Percentiles rank a stretch among this genome's conserved stretches.
Conservation (phyloP, 75 land plant genomes). For the Cryptomeria japonica region DNA sequence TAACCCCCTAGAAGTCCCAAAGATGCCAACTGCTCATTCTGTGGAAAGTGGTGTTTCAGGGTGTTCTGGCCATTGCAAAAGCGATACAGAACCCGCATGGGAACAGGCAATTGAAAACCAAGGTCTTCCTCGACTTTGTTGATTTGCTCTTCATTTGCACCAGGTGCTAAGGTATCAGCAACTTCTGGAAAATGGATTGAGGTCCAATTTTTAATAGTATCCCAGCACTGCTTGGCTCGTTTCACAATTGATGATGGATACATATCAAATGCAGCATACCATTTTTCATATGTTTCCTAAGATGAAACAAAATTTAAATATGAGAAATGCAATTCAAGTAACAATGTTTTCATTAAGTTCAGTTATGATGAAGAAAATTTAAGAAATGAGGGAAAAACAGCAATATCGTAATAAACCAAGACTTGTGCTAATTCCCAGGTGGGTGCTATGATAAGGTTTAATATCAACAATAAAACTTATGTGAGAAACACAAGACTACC, state of each 20-base stretch:
- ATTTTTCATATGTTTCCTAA: constrained; percentile 67
- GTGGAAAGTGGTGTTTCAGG: constrained; percentile 1
- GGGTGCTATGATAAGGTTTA: neutral
- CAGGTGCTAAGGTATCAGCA: constrained; percentile 50
- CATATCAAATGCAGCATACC: constrained; percentile 59
- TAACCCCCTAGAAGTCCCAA: constrained; percentile 91
- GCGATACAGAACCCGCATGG: constrained; percentile 70
- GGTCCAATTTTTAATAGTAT: constrained; percentile 52
- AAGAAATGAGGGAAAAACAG: neutral
- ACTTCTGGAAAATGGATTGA: constrained; percentile 58
- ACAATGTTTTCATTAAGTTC: neutral
- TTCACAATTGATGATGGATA: constrained; percentile 70
- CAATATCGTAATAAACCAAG: neutral
- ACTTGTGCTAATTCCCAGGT: neutral
- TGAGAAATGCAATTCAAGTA: neutral
- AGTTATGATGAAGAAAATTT: neutral
- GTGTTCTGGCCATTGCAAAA: constrained; percentile 78
- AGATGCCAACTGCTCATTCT: neutral
- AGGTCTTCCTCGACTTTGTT: constrained; percentile 45
- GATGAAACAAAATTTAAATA: neutral
- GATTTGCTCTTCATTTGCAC: constrained; percentile 68
- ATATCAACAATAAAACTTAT: neutral
- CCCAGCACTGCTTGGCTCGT: constrained; percentile 68
- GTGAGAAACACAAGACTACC: neutral
- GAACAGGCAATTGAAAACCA: constrained; percentile 61